phyloP scores from a whole-genome alignment of 306 rosid genomes.

The Acacia acuminata region DNA sequence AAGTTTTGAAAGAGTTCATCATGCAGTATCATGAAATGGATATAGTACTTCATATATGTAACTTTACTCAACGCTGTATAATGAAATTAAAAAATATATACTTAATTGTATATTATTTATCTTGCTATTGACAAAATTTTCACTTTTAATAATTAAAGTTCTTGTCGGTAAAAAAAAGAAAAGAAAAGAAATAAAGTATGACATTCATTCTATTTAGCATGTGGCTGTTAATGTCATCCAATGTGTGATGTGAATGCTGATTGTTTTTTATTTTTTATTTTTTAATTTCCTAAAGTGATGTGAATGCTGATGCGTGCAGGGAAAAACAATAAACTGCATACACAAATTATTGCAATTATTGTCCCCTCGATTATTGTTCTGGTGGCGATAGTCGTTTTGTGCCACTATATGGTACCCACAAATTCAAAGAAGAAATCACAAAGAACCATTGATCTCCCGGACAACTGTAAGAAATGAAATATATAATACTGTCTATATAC shows the following conservation, averaged over 20 bases:
- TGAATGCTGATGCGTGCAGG: slow-evolving; percentile 29
- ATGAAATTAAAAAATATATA: neutral
- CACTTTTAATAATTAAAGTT: neutral
- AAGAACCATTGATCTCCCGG: neutral
- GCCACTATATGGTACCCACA: slow-evolving; percentile 27
- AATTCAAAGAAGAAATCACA: slow-evolving; percentile 25
- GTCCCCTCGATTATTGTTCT: slow-evolving; percentile 32
- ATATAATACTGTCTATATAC: neutral
- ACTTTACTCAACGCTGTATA: neutral
- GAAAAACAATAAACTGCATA: slow-evolving; percentile 20
- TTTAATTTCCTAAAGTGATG: too few relatives aligned
- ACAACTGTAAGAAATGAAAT: slow-evolving; percentile 29
- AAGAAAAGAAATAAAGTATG: too few relatives aligned
- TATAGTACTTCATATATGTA: too few relatives aligned
- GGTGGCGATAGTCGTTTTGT: slow-evolving; percentile 12
- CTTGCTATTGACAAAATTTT: neutral
- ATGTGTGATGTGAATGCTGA: neutral
- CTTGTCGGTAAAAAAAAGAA: neutral
- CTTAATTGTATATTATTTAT: neutral
- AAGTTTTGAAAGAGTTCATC: neutral
- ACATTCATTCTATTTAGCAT: neutral
- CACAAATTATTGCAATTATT: slow-evolving; percentile 26
- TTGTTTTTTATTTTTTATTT: too few relatives aligned
- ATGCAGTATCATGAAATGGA: neutral
- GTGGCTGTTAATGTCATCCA: neutral